Evolutionary conservation across 208 protist species (phyloP).

Genomic region (Crithidia expoeki): DNA sequence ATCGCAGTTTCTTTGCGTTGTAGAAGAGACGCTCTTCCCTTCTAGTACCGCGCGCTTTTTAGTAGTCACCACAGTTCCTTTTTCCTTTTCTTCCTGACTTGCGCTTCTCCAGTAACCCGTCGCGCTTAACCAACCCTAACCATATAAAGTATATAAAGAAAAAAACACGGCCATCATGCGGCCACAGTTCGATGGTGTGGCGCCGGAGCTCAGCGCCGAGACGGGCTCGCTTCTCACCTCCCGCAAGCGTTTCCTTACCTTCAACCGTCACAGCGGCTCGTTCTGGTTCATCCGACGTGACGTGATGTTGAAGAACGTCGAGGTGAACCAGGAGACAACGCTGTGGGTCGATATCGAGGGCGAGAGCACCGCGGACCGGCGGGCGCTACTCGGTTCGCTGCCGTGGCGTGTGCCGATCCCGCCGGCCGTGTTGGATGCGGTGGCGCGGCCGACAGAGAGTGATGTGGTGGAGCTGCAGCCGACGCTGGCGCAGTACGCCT

Average conservation of each 20-base stretch:
- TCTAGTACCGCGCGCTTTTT: not conserved
- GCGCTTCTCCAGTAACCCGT: not conserved
- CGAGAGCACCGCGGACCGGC: conserved; percentile 41
- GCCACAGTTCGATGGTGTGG: conserved; percentile 6
- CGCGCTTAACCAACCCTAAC: not conserved
- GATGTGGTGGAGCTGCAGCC: conserved; percentile 73
- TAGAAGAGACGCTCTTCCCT: too few species aligned
- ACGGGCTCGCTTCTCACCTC: not conserved
- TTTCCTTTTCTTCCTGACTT: not conserved
- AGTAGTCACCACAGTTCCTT: not conserved
- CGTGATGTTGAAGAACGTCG: conserved; percentile 34
- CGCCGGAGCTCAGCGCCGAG: not conserved
- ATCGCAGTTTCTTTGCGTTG: not conserved
- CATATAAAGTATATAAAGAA: not conserved
- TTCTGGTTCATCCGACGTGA: conserved; percentile 22
- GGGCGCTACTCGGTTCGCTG: conserved; percentile 35
- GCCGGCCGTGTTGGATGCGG: conserved; percentile 46
- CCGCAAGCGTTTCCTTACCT: conserved; percentile 32
- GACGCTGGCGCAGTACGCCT: conserved; percentile 44
- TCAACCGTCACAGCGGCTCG: conserved; percentile 30
- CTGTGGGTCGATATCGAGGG: conserved; percentile 68
- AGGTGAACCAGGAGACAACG: conserved; percentile 26
- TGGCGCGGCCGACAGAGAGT: conserved; percentile 55
- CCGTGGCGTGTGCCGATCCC: conserved; percentile 43
- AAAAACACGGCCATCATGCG: conserved; percentile 9